Conservation (phyloP, 163 green algal species). For the Scenedesmus sp. region DNA sequence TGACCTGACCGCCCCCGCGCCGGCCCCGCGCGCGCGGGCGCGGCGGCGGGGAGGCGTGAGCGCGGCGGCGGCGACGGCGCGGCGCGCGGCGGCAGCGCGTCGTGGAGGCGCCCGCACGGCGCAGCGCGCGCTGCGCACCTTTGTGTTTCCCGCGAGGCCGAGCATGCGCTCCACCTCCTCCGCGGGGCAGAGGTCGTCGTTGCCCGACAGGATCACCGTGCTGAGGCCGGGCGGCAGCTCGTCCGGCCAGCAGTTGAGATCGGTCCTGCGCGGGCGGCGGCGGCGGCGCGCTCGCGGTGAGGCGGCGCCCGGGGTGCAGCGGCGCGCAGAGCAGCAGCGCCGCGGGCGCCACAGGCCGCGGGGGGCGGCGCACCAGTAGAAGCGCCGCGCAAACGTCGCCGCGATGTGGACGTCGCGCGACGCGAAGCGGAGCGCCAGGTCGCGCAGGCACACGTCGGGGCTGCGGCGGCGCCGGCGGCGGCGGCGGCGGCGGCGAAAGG, state of each 20-base stretch:
- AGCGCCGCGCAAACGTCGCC: constrained; percentile 36
- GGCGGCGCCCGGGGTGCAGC: no score
- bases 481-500: no score
- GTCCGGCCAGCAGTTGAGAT: constrained; percentile 35
- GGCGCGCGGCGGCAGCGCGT: neutral
- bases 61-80: no score
- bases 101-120: no score
- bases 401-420: constrained; percentile 44
- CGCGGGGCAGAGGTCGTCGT: constrained; percentile 37
- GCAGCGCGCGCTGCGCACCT: constrained; percentile 39
- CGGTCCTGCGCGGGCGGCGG: neutral
- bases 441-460: constrained; percentile 14
- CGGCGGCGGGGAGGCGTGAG: no score
- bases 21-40: no score
- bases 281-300: no score
- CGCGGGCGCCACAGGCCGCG: neutral
- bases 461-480: constrained; percentile 4
- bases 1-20: constrained; percentile 27
- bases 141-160: neutral
- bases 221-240: constrained; percentile 19
- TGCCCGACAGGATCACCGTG: constrained; percentile 35
- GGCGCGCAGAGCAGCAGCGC: neutral
- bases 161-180: constrained; percentile 32
- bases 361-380: constrained; percentile 30
- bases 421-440: constrained; percentile 39